These are phyloP conservation scores for Heracleum sosnowskyi DNA, from an alignment of 129 eudicot genomes.

Conservation along the genomic window DNA sequence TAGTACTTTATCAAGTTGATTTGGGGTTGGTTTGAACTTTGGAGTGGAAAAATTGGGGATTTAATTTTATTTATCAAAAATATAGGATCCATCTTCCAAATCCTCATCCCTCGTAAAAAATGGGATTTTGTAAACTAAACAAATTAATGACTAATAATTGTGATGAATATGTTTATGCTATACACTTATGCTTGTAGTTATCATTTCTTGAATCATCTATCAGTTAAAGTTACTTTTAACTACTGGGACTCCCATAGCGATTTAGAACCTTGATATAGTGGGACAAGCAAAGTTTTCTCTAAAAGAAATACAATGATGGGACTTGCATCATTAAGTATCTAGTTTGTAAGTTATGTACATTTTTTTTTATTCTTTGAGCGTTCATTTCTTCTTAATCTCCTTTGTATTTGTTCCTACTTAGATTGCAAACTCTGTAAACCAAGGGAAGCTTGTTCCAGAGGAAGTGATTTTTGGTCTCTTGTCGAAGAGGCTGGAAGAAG, in stretches of 20 bases:
- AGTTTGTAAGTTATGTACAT: background rate
- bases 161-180: background rate
- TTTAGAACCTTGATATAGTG: background rate
- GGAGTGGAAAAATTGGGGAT: no score
- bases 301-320: background rate
- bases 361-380: background rate
- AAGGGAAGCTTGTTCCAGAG: slow-evolving; percentile 87
- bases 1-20: background rate
- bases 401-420: slow-evolving; percentile 4
- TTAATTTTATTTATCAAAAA: background rate
- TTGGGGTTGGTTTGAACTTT: background rate
- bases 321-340: background rate
- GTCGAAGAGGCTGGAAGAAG: slow-evolving; percentile 90
- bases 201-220: background rate
- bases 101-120: background rate
- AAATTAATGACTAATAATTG: background rate
- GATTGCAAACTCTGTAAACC: slow-evolving; percentile 85
- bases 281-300: background rate
- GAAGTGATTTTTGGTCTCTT: slow-evolving; percentile 79
- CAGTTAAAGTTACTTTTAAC: background rate
- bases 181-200: background rate
- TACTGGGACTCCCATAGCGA: background rate
- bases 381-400: background rate
- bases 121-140: background rate
- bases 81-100: background rate